Base-by-base conservation (phyloP, 768 basidiomycete genomes). In the Leccinum broughii region DNA sequence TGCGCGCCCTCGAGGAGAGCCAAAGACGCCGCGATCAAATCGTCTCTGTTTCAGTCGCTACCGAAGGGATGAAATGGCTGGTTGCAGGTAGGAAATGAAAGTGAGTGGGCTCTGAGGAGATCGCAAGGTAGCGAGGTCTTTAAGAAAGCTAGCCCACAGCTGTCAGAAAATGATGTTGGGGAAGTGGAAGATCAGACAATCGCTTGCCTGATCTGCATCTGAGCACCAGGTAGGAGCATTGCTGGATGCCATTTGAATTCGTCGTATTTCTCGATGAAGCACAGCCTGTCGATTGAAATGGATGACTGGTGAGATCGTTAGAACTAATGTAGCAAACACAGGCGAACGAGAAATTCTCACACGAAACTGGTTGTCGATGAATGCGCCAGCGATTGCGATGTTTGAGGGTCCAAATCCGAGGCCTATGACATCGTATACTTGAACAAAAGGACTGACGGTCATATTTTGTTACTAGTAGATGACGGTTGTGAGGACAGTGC, bases 1-100 rank as follows among this genome's bases (percentile, higher is more conserved):
- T 97, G 57, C 75, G 72, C 37, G 75, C 79, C 9, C 87, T 95
- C 70, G 90, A 96, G 75, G 81, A 81, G 0, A 81, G 89, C 57
- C 90, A 91, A 24, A 24, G 22, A 24, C 24, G 24, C 24, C 24
- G 24, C 24, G 24, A 24, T 24, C 24, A 24, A 24, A 24, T 24
- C 24, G 24, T 24, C 24, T 24, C 24, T 24, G 24, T 24, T 24
- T 24, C 24, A 24, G 24, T 24, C 24, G 24, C 24, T 24, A 24
- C 24, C 24, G 24, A 24, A 24, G 24, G 24, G 24, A 24, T 24
- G 24, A 24, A 24, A 24, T 24, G 24, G 24, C 24, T 24, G 24
- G 24, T 24, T 83, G 79, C 55, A 85, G 73, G 67, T 84, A 85
- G 17, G 80, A 72, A 51, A 84, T 63, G 74, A 84, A 85, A n/a